phyloP scores from a whole-genome alignment of 169 alveolate species.

The Plasmodium sp. region DNA sequence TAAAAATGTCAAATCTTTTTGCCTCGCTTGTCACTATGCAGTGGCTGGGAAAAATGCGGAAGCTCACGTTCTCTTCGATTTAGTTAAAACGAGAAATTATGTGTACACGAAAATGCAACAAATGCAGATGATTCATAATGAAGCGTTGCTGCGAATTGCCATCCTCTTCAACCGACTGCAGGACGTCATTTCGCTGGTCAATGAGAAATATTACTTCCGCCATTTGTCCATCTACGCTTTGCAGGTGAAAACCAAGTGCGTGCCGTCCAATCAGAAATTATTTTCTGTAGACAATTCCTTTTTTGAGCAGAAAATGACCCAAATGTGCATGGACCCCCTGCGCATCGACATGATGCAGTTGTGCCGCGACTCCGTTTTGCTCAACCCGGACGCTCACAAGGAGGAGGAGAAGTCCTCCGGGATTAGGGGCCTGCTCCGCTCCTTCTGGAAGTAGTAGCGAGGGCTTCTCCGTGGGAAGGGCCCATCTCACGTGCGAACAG shows the following conservation, averaged over 20 bases:
- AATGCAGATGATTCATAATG: conserved; percentile 26
- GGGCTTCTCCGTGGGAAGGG: background rate
- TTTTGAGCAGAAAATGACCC: conserved; percentile 15
- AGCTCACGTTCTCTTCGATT: conserved; percentile 81
- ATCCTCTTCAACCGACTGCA: conserved; percentile 77
- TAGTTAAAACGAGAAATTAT: conserved; percentile 79
- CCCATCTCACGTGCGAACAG: background rate
- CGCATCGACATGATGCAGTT: conserved; percentile 35
- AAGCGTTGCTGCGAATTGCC: conserved; percentile 75
- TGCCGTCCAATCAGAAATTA: background rate
- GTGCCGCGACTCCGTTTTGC: conserved; percentile 1
- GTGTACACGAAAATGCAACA: conserved; percentile 36
- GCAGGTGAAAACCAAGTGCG: conserved; percentile 52
- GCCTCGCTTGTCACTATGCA: conserved; percentile 79
- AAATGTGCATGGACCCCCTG: conserved; percentile 22
- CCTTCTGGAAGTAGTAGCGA: conserved; percentile 26
- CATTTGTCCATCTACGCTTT: conserved; percentile 54
- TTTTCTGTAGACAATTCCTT: conserved; percentile 39
- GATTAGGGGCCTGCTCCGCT: conserved; percentile 22
- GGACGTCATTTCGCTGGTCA: conserved; percentile 20
- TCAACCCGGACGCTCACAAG: conserved; percentile 1
- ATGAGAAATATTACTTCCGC: conserved; percentile 36
- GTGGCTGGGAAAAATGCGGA: conserved; percentile 75
- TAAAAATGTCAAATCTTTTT: conserved; percentile 77
- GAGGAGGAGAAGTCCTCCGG: conserved; percentile 19